Evolutionary conservation across 129 eudicot species (phyloP), one percentile per base, ranked within the genome.

Genomic region (Dittrichia graveolens): DNA sequence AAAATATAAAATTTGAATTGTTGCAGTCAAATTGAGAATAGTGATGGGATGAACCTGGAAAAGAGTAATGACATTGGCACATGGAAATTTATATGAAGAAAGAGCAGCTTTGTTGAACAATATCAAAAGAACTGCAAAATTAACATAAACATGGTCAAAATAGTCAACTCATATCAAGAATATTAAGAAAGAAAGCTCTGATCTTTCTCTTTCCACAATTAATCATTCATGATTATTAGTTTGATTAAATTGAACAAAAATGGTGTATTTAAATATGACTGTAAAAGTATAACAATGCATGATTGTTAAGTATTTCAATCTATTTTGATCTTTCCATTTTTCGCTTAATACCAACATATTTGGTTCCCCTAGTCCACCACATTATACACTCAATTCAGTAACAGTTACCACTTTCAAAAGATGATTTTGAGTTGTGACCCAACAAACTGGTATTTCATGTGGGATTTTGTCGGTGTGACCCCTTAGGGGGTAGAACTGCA

Each of bases 91-190:
- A 57, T 83, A 88, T 3, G 95, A 83, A 34, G 95, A 88, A 63
- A 88, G 86, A 50, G 95, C 95, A 38, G 95, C 91, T 73, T 88
- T 88, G 83, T 88, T 88, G 88, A 85, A 88, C 80, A 88, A 46
- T 18, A 88, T 73, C 81, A 88, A 73, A 57, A 88, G 87, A 67
- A 88, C 95, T 85, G 90, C 94, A 82, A 67, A 68, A 41, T 40
- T 34, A 61, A 63, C 69, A 79, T 44, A 57, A 47, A 56, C 45
- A 45, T 39, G n/a, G 67, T 67, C 8, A 56, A 8, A 68, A 7
- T 56, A 45, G 67, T 76, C 68, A 49, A 46, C 16, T 31, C 41
- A n/a, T 3, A n/a, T 75, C 15, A 41, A 18, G 53, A 52, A 53
- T 31, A 34, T 41, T 73, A 6, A 60, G 34, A 12, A 46, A 10